Base-by-base conservation (phyloP, 2,329 filamentous ascomycete species). In the Spiromastix sp. region DNA sequence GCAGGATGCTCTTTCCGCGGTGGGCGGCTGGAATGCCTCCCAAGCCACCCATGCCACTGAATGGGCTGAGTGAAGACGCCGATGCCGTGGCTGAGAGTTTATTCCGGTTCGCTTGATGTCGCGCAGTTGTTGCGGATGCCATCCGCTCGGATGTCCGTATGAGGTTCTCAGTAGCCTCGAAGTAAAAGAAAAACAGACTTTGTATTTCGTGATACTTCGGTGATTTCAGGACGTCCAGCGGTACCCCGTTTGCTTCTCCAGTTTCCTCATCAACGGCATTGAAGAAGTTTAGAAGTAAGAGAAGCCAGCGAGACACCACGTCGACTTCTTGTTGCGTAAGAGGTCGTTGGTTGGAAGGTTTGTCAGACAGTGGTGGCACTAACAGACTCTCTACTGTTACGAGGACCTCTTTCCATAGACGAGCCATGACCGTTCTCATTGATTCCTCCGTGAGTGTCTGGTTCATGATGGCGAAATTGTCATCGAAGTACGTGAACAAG, bases 391-490 rank as follows among this genome's bases (percentile, higher is more conserved):
- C 91, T 44, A 96, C 82, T 1, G 89, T 93, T 48, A 87, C 79
- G 11, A 98, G 70, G 1, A 94, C 87, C 58, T 98, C 91, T 61
- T 98, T 98, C 91, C 91, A 98, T 4, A 98, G 65, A 29, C 91
- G 78, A 15, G 86, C 93, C 91, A 98, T 98, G 49, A 98, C 91
- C 55, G 91, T 87, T 48, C 87, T 78, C 89, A 98, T 95, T n/a
- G 91, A 93, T 38, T 85, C 80, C 39, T 86, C 81, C 1, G 91
- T 96, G 38, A 98, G 68, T 1, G 89, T 95, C 59, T 91, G 79
- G 63, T 96, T 95, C 87, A 98, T 94, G 48, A 96, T 94, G 40
- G 86, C 85, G 60, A 98, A 98, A 52, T 98, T 98, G 56, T 95
- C 89, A 55, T 98, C 85, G 55, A 98, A 98, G 58, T 98, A 98